Evolutionary conservation across 2,329 filamentous ascomycete genomes (phyloP).

Genomic region (Alternaria infectoria): DNA sequence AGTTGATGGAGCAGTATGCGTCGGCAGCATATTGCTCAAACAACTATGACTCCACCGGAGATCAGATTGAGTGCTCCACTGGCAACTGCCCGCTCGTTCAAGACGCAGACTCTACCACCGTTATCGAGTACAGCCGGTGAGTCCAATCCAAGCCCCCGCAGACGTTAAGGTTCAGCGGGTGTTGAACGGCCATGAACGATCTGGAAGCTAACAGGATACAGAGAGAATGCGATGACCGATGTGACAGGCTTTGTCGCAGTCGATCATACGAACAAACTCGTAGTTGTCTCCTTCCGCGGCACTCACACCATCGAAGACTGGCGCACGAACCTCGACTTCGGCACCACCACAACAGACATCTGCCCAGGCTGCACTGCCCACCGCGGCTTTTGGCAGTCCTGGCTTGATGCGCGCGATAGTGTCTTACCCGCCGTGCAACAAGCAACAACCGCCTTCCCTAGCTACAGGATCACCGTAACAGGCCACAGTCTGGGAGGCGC

Average conservation of each 20-base stretch:
- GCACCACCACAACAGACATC: slow-evolving; percentile 50
- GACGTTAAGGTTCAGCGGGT: background rate
- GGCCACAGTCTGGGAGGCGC: slow-evolving; percentile 75
- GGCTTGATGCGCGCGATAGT: slow-evolving; percentile 58
- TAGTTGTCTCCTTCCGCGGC: slow-evolving; percentile 67
- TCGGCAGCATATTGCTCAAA: slow-evolving; percentile 60
- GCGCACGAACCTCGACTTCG: slow-evolving; percentile 62
- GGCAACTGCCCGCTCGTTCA: slow-evolving; percentile 59
- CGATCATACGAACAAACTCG: slow-evolving; percentile 55
- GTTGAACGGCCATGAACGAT: background rate
- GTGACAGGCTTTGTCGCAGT: slow-evolving; percentile 56
- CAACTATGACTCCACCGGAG: slow-evolving; percentile 54
- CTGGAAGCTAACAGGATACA: slow-evolving; percentile 10
- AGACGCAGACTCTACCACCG: slow-evolving; percentile 50
- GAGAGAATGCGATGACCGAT: slow-evolving; percentile 42
- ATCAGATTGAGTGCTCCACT: slow-evolving; percentile 52
- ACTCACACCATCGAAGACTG: slow-evolving; percentile 65
- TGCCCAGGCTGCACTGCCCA: slow-evolving; percentile 61
- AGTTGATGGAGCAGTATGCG: slow-evolving; percentile 53
- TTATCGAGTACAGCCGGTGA: slow-evolving; percentile 52
- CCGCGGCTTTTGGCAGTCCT: slow-evolving; percentile 65
- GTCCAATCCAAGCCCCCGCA: background rate
- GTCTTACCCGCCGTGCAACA: slow-evolving; percentile 54
- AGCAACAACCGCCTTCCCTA: slow-evolving; percentile 56
- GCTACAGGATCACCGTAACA: slow-evolving; percentile 62